These are phyloP conservation scores for Oropetium thomaeum DNA, from an alignment of 176 grass and related monocot genomes.

Conservation along the genomic window DNA sequence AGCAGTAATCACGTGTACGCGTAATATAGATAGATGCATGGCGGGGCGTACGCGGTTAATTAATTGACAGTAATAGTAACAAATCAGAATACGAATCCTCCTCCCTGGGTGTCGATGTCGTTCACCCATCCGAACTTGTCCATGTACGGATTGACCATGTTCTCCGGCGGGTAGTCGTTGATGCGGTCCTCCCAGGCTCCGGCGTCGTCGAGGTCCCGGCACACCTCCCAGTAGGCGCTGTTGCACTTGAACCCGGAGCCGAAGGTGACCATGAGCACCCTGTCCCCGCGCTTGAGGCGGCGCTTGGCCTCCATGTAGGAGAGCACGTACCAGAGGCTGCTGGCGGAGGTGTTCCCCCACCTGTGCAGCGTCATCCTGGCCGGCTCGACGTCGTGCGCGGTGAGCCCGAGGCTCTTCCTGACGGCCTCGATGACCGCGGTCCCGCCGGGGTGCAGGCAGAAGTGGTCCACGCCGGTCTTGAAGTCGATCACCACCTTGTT, in stretches of 20 bases:
- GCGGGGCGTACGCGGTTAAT: background rate
- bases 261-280: conserved; percentile 81
- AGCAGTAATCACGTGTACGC: background rate
- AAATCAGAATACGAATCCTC: conserved; percentile 33
- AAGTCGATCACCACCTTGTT: conserved; percentile 85
- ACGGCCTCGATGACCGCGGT: conserved; percentile 81
- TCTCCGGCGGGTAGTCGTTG: conserved; percentile 60
- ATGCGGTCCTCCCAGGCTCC: conserved; percentile 75
- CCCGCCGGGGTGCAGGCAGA: conserved; percentile 89
- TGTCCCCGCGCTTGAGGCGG: conserved; percentile 52
- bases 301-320: conserved; percentile 87
- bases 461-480: conserved; percentile 80
- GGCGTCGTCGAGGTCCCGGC: conserved; percentile 50
- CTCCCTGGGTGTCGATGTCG: conserved; percentile 38
- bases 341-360: conserved; percentile 94
- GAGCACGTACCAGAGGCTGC: conserved; percentile 90
- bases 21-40: background rate
- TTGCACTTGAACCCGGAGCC: conserved; percentile 95
- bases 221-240: conserved; percentile 82
- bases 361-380: conserved; percentile 87
- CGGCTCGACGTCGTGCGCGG: conserved; percentile 62
- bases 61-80: too few relatives aligned
- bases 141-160: conserved; percentile 63
- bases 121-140: conserved; percentile 89
- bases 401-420: conserved; percentile 45